These are phyloP conservation scores for Adansonia madagascariensis DNA, from an alignment of 441 rosid genomes.

Conservation along the genomic window DNA sequence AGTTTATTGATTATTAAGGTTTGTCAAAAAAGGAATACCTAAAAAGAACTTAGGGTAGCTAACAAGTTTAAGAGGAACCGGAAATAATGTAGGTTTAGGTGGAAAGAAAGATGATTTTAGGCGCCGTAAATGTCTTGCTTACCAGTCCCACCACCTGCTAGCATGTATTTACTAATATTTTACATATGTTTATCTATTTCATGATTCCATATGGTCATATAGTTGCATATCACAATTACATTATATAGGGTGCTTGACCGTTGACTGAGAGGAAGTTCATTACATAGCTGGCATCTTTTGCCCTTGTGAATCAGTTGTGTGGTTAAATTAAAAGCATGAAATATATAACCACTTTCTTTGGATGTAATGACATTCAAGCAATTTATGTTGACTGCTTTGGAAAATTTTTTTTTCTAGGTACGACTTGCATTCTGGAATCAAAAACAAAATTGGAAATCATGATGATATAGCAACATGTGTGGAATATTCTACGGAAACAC, in stretches of 20 bases:
- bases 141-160: background rate
- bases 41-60: background rate
- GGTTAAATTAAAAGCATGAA: background rate
- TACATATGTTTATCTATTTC: no score
- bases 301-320: background rate
- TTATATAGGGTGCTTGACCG: no score
- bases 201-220: no score
- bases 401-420: constrained; percentile 46
- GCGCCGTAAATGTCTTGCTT: background rate
- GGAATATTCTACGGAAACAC: constrained; percentile 54
- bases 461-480: constrained; percentile 66
- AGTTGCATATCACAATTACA: no score
- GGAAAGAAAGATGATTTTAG: background rate
- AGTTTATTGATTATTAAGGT: no score
- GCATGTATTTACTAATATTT: background rate
- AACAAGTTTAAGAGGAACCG: background rate
- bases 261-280: no score
- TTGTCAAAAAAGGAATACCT: no score
- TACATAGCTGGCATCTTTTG: no score
- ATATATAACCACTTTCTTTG: background rate
- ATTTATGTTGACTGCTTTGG: constrained; percentile 4
- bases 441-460: constrained; percentile 59
- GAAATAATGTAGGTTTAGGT: background rate
- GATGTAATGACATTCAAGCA: background rate
- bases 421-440: constrained; percentile 57